phyloP scores from a whole-genome alignment of 2,329 filamentous ascomycete species.

The Monosporascus sp. region DNA sequence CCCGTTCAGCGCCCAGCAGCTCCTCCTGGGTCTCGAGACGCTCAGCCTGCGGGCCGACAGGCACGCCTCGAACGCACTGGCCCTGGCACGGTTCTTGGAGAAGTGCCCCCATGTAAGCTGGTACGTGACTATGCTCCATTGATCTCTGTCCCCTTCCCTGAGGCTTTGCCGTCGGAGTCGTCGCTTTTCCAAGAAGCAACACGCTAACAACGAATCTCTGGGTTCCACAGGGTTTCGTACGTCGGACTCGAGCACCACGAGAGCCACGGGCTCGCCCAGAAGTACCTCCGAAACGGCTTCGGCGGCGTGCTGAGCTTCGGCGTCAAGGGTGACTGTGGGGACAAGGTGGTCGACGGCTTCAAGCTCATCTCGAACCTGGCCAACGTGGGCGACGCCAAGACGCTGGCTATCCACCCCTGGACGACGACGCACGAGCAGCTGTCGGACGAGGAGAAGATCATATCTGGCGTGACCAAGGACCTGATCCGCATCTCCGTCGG shows the following conservation, averaged over 20 bases:
- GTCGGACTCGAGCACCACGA: conserved; percentile 62
- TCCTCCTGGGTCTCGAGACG: conserved; percentile 66
- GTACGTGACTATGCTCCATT: conserved; percentile 20
- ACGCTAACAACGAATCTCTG: too few relatives aligned
- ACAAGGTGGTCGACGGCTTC: conserved; percentile 57
- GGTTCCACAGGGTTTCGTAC: conserved; percentile 49
- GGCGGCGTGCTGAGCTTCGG: conserved; percentile 69
- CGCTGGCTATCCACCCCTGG: conserved; percentile 67
- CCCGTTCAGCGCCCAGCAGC: conserved; percentile 67
- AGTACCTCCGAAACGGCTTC: conserved; percentile 62
- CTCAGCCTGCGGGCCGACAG: conserved; percentile 61
- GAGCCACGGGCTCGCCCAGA: conserved; percentile 60
- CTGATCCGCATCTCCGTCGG: conserved; percentile 65
- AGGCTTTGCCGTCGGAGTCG: too few relatives aligned
- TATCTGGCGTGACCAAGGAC: conserved; percentile 55
- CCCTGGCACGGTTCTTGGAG: conserved; percentile 63
- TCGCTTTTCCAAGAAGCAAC: too few relatives aligned
- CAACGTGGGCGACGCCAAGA: conserved; percentile 70
- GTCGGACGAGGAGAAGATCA: conserved; percentile 58
- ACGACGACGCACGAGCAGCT: conserved; percentile 69
- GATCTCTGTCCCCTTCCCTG: too few relatives aligned
- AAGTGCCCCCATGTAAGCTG: conserved; percentile 62
- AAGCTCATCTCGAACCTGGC: conserved; percentile 70
- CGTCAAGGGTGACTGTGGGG: conserved; percentile 26
- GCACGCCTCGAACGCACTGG: conserved; percentile 60